Evolutionary conservation across 371 early-diverging fungal species (phyloP), one percentile per base, ranked within the genome.

Genomic region (Conidiobolus incongruus): DNA sequence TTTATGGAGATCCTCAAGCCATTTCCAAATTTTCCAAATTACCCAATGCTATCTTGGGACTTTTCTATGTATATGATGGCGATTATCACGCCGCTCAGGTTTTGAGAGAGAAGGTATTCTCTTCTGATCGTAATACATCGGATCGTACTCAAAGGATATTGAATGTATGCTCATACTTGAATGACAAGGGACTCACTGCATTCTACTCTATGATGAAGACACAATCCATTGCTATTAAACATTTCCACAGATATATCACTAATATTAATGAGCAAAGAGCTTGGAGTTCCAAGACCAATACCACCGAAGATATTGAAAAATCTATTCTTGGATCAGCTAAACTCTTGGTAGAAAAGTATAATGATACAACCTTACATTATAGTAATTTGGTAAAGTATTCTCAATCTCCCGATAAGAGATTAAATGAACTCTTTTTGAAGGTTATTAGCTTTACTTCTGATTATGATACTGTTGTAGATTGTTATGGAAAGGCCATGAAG

Each of bases 71-170:
- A 8, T 35, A 35, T 35, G 21, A 19, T 11, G 35, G 16, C 7
- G 35, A 35, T 19, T 13, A 16, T 37, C 40, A 42, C 36, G 42
- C 28, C 30, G 48, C 13, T 36, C 42, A 35, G 42, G 48, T 35
- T 36, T 41, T 19, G 86, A 80, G 52, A 87, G 89, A 2, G 72
- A 82, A 52, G 52, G 64, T 0, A 57, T 84, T 0, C 56, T 88
- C 8, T 72, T 82, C 1, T 49, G 59, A 11, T 56, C 87, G 1
- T 89, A 76, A 51, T 66, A 76, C 34, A 54, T 73, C 30, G 72
- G 70, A 26, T 26, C 26, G 26, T 26, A 26, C 26, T 26, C 26
- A 26, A 26, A 26, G 26, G 26, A 4, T 26, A 8, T 26, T 26
- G 8, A 26, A 26, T 8, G 26, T 26, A 8, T 26, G 26, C 26